Conservation (phyloP, 2,329 filamentous ascomycete species). For the Cladosporium sp. region DNA sequence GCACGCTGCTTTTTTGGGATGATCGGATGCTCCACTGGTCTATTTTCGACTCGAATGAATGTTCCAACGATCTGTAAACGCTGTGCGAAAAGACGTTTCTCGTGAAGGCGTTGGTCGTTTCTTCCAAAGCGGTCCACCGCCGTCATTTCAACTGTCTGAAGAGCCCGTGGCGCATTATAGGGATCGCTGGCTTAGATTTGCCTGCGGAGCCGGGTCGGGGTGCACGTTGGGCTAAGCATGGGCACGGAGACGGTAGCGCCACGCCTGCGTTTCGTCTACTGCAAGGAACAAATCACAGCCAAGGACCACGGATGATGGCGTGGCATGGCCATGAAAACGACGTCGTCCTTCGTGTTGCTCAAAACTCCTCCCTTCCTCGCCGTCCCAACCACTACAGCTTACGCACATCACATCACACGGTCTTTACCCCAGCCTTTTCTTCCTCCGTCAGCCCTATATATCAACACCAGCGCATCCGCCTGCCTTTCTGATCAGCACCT, state of each 20-base stretch:
- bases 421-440: conserved; percentile 9
- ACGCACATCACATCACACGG: neutral
- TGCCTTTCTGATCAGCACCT: neutral
- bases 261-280: conserved; percentile 8
- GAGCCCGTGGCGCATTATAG: conserved; percentile 6
- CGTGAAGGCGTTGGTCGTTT: no score
- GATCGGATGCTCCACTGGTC: no score
- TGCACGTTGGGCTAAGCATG: conserved; percentile 10
- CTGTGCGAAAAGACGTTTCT: no score
- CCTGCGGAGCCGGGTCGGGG: conserved; percentile 8
- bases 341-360: conserved; percentile 2
- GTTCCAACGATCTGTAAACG: no score
- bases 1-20: no score
- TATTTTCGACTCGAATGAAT: no score
- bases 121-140: neutral
- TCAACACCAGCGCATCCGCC: neutral
- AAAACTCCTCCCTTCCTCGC: neutral
- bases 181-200: neutral
- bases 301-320: conserved; percentile 5
- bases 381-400: neutral
- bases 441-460: neutral
- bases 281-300: conserved; percentile 9
- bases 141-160: neutral
- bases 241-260: conserved; percentile 6
- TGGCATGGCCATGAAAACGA: conserved; percentile 1